Percentiles rank a stretch among this genome's conserved stretches.
Evolutionary conservation across 1,284 basidiomycete species (phyloP).

Genomic region (Rhodofomes roseus): DNA sequence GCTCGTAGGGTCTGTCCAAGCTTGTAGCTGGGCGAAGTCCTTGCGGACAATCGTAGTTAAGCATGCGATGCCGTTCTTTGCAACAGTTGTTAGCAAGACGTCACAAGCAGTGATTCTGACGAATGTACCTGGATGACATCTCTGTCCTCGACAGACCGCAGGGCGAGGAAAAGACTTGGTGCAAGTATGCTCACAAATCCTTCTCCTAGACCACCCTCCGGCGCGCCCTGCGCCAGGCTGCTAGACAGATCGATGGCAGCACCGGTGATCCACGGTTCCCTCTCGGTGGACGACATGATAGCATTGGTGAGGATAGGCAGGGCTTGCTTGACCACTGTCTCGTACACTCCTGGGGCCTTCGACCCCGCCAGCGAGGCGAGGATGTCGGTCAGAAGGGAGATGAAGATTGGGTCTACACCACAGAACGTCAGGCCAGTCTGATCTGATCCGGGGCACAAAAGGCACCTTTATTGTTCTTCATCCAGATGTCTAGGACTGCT

Average conservation of each 20-base stretch:
- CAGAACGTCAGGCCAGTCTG: background rate
- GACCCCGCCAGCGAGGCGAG: slow-evolving; percentile 68
- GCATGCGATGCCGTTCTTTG: slow-evolving; percentile 77
- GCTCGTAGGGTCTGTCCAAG: slow-evolving; percentile 62
- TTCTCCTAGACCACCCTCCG: slow-evolving; percentile 65
- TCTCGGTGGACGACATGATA: slow-evolving; percentile 52
- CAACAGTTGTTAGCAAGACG: background rate
- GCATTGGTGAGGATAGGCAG: slow-evolving; percentile 70
- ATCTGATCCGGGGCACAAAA: background rate
- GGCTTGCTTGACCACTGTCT: slow-evolving; percentile 68
- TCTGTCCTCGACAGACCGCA: slow-evolving; percentile 72
- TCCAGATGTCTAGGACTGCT: slow-evolving; percentile 76
- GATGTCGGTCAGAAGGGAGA: slow-evolving; percentile 84
- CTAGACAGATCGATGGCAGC: slow-evolving; percentile 82
- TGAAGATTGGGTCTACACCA: slow-evolving; percentile 78
- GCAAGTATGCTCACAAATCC: slow-evolving; percentile 77
- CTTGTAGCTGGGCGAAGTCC: slow-evolving; percentile 75
- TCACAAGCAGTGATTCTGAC: background rate
- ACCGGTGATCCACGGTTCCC: slow-evolving; percentile 68
- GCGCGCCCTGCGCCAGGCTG: slow-evolving; percentile 65
- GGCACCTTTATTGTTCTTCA: slow-evolving; percentile 77
- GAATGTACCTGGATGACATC: slow-evolving; percentile 74
- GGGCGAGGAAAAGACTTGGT: slow-evolving; percentile 67
- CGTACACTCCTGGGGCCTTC: slow-evolving; percentile 56
- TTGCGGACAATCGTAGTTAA: slow-evolving; percentile 86